Conservation (phyloP, 2,329 filamentous ascomycete species). For the Sordariomycetes sp. region DNA sequence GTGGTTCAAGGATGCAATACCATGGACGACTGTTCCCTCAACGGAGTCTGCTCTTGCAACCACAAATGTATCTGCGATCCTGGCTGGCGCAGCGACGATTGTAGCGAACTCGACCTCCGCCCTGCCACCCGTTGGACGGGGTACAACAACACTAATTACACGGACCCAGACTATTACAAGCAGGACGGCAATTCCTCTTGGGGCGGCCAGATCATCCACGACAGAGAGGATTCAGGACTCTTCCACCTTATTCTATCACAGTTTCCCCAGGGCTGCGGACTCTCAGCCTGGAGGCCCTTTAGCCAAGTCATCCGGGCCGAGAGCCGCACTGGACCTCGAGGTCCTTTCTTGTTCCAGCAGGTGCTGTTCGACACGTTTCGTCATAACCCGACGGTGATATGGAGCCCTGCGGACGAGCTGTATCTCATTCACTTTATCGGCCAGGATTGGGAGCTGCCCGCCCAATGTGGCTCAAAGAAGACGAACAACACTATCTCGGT, state of each 20-base stretch:
- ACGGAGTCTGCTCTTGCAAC: conserved; percentile 7
- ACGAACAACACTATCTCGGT: conserved; percentile 12
- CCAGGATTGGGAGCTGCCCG: conserved; percentile 3
- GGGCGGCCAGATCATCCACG: conserved; percentile 31
- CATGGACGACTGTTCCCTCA: conserved; percentile 9
- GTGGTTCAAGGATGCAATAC: no score
- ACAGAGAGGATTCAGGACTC: conserved; percentile 19
- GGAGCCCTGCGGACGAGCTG: conserved; percentile 24
- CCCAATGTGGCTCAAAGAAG: conserved; percentile 2
- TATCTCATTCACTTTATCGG: conserved; percentile 33
- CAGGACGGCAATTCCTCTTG: conserved; percentile 29
- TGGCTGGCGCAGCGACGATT: conserved; percentile 29
- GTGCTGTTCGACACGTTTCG: conserved; percentile 26
- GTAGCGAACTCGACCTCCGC: conserved; percentile 27
- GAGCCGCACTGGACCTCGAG: conserved; percentile 25
- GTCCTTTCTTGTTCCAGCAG: conserved; percentile 28
- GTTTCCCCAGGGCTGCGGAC: conserved; percentile 29
- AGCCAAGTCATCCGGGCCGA: conserved; percentile 30
- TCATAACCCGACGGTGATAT: conserved; percentile 31
- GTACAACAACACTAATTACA: conserved; percentile 28
- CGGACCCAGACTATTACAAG: conserved; percentile 1
- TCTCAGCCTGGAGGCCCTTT: conserved; percentile 29
- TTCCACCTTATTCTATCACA: conserved; percentile 33
- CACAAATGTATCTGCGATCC: conserved; percentile 15
- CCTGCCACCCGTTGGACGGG: conserved; percentile 26